Conservation (phyloP, 768 basidiomycete species). For the Suillus clintonianus region DNA sequence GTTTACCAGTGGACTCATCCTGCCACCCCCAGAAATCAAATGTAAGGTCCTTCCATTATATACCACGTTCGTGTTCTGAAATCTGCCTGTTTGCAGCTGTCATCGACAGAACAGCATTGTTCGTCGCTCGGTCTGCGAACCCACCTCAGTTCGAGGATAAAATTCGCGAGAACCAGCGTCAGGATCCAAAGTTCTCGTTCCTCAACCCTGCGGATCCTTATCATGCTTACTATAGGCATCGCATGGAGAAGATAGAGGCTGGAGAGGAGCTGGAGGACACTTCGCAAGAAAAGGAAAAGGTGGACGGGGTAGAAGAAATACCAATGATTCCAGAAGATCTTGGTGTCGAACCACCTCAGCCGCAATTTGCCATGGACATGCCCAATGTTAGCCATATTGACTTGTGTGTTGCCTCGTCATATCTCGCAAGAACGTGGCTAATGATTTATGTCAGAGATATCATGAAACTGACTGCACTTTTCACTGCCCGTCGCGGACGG, state of each 20-base stretch:
- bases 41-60: constrained; percentile 46
- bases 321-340: constrained; percentile 52
- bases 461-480: constrained; percentile 94
- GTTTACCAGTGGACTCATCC: constrained; percentile 85
- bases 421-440: neutral
- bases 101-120: constrained; percentile 91
- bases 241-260: constrained; percentile 78
- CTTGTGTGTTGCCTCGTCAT: constrained; percentile 61
- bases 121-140: constrained; percentile 92
- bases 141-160: constrained; percentile 94
- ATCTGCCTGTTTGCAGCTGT: constrained; percentile 56
- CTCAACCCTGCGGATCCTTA: constrained; percentile 96
- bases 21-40: constrained; percentile 95
- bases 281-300: constrained; percentile 45
- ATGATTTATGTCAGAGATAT: constrained; percentile 64
- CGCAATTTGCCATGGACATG: constrained; percentile 83
- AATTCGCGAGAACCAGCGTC: constrained; percentile 93
- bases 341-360: constrained; percentile 74
- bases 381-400: constrained; percentile 89
- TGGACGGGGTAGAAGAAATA: constrained; percentile 31
- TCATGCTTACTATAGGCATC: constrained; percentile 96
- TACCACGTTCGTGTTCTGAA: constrained; percentile 12
- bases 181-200: constrained; percentile 98
- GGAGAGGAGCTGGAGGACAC: constrained; percentile 73
- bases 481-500: constrained; percentile 90